Base-by-base conservation (phyloP, 2,329 filamentous ascomycete genomes). In the Aspergillus viridinutans region DNA sequence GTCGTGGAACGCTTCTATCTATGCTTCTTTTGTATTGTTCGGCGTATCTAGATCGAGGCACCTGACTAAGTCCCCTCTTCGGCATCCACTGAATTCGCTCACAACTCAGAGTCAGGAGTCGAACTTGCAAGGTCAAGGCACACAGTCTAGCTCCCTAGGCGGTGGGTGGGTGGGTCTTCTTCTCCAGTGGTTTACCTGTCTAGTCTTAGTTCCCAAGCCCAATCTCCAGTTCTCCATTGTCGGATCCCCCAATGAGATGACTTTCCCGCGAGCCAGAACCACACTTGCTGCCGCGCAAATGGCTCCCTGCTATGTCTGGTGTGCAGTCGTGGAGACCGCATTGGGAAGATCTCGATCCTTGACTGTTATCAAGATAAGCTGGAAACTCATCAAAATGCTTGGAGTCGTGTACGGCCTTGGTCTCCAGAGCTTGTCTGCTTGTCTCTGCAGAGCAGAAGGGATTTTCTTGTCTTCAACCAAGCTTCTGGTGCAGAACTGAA, bases 151-250 rank as follows among this genome's bases (percentile, higher is more conserved):
- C 28, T 29, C 28, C 28, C 28, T 12, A 29, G 28, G 28, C 28
- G 10, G 10, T 14, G 10, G 20, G 21, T 14, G 5, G 32, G 32
- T 38, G 20, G n/a, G n/a, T 42, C 32, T 14, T 7, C 21, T 25
- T 60, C 58, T 61, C 60, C 49, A 50, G 32, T 50, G 54, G 52
- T 58, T 66, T 57, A 38, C 66, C 64, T 54, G 55, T 62, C 60
- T 62, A 32, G 64, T 66, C 53, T 52, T 68, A 67, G 65, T 57
- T 50, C 38, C 32, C 14, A 17, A 38, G 29, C 47, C 32, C 54
- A 55, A 21, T 12, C 25, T 45, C 54, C 54, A 54, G 54, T 45
- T 26, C 40, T 43, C 49, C 14, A 38, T 38, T 17, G 32, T 8
- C 1, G 32, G 14, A 42, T 58, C 35, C 38, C 42, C 58, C 38